Base-by-base conservation (phyloP, 2,329 filamentous ascomycete species). In the Aureobasidium sp. region DNA sequence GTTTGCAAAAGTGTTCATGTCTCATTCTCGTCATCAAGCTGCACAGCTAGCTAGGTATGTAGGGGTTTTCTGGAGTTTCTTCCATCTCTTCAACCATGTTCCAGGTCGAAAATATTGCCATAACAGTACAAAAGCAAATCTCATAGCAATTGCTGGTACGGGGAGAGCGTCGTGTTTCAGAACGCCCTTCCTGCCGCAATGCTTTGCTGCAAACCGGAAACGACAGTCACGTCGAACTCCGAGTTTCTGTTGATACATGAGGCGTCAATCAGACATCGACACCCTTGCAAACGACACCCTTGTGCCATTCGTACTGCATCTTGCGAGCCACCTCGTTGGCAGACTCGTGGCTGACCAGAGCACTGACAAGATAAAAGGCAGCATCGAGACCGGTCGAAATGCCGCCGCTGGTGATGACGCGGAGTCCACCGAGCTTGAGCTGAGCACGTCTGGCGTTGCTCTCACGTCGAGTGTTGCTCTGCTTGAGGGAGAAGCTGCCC, bases 221-320 rank as follows among this genome's bases (percentile, higher is more conserved):
- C 33, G 54, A 57, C 43, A 57, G 23, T 57, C 54, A 47, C 54
- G 43, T 57, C 54, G 54, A 57, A 15, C 47, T 17, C 25, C 4
- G 10, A 23, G n/a, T 19, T 37, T 37, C 15, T 57, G 33, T 23
- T 57, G 43, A 47, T 57, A 45, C 53, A 45, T 21, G 19, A 55
- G 53, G 37, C 19, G 29, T 31, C n/a, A 57, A 60, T 66, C 84
- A 93, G 74, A 94, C 88, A 76, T 94, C 89, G 73, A 92, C 84
- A 65, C 88, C 88, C 73, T 93, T 88, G 67, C 93, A 87, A 67
- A 91, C 89, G 72, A 89, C 79, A 67, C 89, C 89, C 84, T 92
- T 93, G 73, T 83, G 83, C 90, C 90, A 95, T 70, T 81, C 84
- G 79, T 92, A 89, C 77, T 93, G 88, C 80, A 94, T 84, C 66